Conservation (phyloP, 352 stramenopile genomes). For the Globisporangium paroecandrum region DNA sequence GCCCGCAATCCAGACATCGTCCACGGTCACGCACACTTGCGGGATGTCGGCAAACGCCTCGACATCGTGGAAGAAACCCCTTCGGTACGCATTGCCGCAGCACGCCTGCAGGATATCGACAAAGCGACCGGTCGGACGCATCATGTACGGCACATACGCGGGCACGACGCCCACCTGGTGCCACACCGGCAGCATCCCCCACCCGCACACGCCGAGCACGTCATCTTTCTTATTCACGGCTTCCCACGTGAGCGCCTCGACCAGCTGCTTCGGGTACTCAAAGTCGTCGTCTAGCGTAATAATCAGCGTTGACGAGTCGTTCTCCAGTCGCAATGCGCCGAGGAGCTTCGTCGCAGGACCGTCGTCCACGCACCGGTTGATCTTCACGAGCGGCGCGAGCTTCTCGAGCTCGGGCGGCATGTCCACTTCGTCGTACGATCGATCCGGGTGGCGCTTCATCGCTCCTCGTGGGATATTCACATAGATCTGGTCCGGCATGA, state of each 20-base stretch:
- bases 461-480: constrained; percentile 62
- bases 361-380: constrained; percentile 79
- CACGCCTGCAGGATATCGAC: constrained; percentile 77
- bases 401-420: constrained; percentile 43
- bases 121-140: constrained; percentile 63
- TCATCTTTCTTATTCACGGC: constrained; percentile 51
- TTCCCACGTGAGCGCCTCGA: constrained; percentile 71
- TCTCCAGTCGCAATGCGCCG: constrained; percentile 55
- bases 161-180: constrained; percentile 72
- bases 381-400: constrained; percentile 46
- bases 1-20: constrained; percentile 81
- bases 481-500: constrained; percentile 76
- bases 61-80: constrained; percentile 71
- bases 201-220: constrained; percentile 70
- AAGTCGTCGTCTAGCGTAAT: constrained; percentile 86
- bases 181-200: constrained; percentile 75
- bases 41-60: constrained; percentile 67
- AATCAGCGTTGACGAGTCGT: constrained; percentile 60
- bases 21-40: constrained; percentile 67
- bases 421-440: constrained; percentile 69
- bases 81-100: constrained; percentile 69
- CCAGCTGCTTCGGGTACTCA: constrained; percentile 58
- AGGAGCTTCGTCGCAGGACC: constrained; percentile 78
- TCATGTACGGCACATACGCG: constrained; percentile 81
- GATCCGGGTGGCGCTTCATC: constrained; percentile 76